Percentiles rank a stretch among this genome's conserved stretches.
Conservation (phyloP, 1,139 yeast genomes). For the Protomyces arabidopsidicola region DNA sequence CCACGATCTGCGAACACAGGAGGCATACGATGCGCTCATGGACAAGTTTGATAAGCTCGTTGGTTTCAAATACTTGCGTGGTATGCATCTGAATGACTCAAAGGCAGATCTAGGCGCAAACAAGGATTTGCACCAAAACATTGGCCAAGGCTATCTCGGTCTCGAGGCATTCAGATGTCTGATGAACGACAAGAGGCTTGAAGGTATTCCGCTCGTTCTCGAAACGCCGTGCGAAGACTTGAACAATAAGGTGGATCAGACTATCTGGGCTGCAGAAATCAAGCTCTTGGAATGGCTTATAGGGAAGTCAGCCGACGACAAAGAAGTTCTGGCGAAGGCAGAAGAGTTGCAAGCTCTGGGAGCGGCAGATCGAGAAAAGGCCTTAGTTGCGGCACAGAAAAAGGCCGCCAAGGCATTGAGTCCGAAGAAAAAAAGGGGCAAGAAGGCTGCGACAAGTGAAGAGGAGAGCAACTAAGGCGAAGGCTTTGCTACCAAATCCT, state of each 20-base stretch:
- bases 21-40: slow-evolving; percentile 64
- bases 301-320: slow-evolving; percentile 52
- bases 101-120: slow-evolving; percentile 89
- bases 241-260: slow-evolving; percentile 48
- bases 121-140: slow-evolving; percentile 82
- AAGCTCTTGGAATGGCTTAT: slow-evolving; percentile 65
- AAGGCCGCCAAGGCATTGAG: slow-evolving; percentile 22
- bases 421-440: slow-evolving; percentile 3
- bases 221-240: slow-evolving; percentile 70
- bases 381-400: slow-evolving; percentile 18
- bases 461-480: not conserved
- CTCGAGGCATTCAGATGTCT: slow-evolving; percentile 73
- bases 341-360: slow-evolving; percentile 42
- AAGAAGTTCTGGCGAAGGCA: slow-evolving; percentile 51
- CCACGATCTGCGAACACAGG: slow-evolving; percentile 66
- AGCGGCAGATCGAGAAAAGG: slow-evolving; percentile 22
- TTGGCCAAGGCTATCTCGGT: slow-evolving; percentile 87
- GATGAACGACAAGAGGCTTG: slow-evolving; percentile 62
- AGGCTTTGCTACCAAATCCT: slow-evolving; percentile 1
- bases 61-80: slow-evolving; percentile 69
- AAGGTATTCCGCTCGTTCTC: slow-evolving; percentile 70
- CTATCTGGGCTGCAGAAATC: slow-evolving; percentile 74
- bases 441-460: not conserved
- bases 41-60: slow-evolving; percentile 61
- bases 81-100: slow-evolving; percentile 87